phyloP scores from a whole-genome alignment of 2,329 filamentous ascomycete genomes.

The Ascochyta koolunga region DNA sequence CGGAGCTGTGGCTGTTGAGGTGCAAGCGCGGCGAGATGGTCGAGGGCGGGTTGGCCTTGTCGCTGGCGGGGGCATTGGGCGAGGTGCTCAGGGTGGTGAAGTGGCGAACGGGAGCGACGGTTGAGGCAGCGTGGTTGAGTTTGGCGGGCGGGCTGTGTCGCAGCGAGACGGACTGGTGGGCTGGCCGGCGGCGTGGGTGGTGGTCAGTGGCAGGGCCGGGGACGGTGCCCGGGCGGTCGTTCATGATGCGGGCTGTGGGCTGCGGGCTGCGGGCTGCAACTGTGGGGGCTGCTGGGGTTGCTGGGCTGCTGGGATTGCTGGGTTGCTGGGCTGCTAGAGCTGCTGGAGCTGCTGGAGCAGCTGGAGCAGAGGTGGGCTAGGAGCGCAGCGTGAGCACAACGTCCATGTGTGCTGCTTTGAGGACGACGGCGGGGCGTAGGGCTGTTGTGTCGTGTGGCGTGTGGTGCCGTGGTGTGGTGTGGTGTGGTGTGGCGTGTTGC shows the following conservation, averaged over 20 bases:
- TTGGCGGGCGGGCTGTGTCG: conserved; percentile 45
- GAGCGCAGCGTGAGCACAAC: conserved; percentile 15
- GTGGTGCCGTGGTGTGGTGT: no score
- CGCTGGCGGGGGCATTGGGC: conserved; percentile 35
- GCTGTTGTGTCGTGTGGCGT: no score
- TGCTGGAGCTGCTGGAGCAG: not conserved
- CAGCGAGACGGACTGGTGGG: conserved; percentile 55
- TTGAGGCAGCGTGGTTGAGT: not conserved
- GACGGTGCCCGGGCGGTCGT: conserved; percentile 27
- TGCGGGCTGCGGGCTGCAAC: not conserved
- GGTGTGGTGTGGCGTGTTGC: no score
- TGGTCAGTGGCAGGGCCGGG: conserved; percentile 12
- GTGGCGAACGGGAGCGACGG: conserved; percentile 6
- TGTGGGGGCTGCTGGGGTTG: no score
- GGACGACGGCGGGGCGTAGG: not conserved
- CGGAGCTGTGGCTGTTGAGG: conserved; percentile 52
- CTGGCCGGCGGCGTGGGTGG: conserved; percentile 52
- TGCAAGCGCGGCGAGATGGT: conserved; percentile 44
- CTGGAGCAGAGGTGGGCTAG: conserved; percentile 15
- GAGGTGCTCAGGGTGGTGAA: conserved; percentile 28
- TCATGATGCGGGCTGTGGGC: conserved; percentile 20
- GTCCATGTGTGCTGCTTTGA: conserved; percentile 21
- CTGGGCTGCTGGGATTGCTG: no score
- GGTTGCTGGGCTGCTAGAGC: no score
- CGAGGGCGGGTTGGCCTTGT: conserved; percentile 50